Evolutionary conservation across 1,139 yeast species (phyloP).

Genomic region (Candida sp.): DNA sequence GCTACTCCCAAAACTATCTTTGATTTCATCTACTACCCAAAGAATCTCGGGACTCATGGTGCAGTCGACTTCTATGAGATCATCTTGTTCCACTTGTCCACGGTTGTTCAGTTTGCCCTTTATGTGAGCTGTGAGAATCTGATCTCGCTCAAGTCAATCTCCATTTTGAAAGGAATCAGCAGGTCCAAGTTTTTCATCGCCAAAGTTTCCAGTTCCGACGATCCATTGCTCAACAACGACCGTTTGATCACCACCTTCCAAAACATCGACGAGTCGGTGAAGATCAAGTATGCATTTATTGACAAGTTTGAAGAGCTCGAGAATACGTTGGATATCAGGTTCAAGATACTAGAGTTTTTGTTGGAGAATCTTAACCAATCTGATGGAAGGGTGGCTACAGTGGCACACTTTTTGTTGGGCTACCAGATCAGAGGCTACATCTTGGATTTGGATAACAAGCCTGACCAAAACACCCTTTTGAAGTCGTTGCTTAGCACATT

Average conservation of each 20-base stretch:
- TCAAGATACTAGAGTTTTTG: conserved; percentile 62
- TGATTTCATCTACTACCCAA: conserved; percentile 57
- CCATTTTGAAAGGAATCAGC: conserved; percentile 56
- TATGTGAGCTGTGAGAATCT: conserved; percentile 64
- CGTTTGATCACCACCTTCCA: conserved; percentile 75
- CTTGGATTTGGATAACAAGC: conserved; percentile 20
- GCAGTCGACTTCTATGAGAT: conserved; percentile 71
- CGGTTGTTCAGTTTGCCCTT: conserved; percentile 72
- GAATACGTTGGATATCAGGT: conserved; percentile 51
- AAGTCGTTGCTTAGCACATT: conserved; percentile 56
- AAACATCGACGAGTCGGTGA: conserved; percentile 70
- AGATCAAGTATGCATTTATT: conserved; percentile 76
- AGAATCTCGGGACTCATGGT: conserved; percentile 64
- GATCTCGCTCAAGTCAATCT: conserved; percentile 58
- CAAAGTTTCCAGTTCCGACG: conserved; percentile 25
- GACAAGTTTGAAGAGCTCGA: conserved; percentile 62
- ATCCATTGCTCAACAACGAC: conserved; percentile 53
- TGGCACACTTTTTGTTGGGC: conserved; percentile 81
- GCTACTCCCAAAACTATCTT: conserved; percentile 37
- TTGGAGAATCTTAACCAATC: conserved; percentile 49
- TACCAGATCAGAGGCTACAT: conserved; percentile 47
- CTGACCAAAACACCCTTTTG: conserved; percentile 50
- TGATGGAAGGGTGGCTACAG: conserved; percentile 47
- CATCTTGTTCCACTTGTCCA: conserved; percentile 65
- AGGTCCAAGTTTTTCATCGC: conserved; percentile 52